Conservation (phyloP, 495 filamentous ascomycete species). For the Usnea hakonensis region DNA sequence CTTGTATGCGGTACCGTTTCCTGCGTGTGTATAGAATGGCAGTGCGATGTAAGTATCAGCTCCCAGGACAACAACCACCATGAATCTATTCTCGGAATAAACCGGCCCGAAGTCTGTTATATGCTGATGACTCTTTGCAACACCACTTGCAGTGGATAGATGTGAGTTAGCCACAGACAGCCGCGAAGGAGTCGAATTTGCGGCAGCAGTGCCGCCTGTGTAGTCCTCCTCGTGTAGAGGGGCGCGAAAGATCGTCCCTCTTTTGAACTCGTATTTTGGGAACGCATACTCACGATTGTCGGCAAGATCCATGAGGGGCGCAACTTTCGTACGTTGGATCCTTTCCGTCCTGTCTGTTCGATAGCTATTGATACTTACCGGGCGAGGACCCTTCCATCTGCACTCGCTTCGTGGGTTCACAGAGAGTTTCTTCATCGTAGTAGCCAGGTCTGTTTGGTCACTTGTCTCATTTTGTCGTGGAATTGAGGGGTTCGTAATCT, state of each 20-base stretch:
- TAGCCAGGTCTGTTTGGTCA: too few relatives aligned
- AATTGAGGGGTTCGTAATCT: too few relatives aligned
- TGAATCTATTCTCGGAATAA: background rate
- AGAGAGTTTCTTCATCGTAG: too few relatives aligned
- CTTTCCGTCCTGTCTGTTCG: too few relatives aligned
- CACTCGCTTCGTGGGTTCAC: too few relatives aligned
- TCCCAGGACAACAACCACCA: conserved; percentile 3
- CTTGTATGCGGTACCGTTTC: background rate
- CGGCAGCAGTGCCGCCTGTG: background rate
- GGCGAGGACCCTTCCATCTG: too few relatives aligned
- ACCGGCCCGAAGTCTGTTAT: background rate
- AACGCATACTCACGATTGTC: background rate
- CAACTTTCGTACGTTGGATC: background rate
- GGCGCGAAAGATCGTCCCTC: background rate
- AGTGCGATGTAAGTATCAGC: background rate
- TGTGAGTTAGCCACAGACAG: background rate
- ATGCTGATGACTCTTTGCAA: background rate
- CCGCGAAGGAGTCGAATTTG: background rate
- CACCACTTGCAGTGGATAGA: too few relatives aligned
- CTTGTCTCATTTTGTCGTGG: too few relatives aligned
- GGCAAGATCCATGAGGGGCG: background rate
- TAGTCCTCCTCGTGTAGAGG: background rate
- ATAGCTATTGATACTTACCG: too few relatives aligned
- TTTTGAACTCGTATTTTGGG: background rate
- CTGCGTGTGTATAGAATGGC: conserved; percentile 1